phyloP scores from a whole-genome alignment of 768 basidiomycete species.

The Agaricus subrufescens region DNA sequence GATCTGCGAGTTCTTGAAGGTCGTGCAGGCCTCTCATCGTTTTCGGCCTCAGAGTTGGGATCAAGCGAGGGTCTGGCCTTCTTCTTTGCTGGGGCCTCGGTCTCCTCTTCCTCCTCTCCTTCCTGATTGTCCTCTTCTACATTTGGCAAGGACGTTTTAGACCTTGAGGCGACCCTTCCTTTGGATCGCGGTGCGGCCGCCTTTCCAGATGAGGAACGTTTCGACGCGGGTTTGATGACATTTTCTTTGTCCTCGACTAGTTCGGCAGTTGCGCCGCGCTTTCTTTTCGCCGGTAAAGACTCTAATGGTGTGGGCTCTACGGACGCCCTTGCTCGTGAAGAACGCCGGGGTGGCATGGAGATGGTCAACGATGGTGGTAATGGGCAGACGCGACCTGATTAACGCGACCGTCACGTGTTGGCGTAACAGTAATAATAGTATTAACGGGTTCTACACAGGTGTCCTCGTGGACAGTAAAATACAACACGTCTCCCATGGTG shows the following conservation, averaged over 20 bases:
- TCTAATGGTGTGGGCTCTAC: conserved; percentile 34
- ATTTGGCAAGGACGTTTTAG: conserved; percentile 42
- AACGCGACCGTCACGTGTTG: conserved; percentile 11
- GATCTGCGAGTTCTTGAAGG: conserved; percentile 16
- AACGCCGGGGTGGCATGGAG: conserved; percentile 64
- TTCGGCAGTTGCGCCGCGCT: conserved; percentile 43
- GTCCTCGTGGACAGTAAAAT: too few species aligned
- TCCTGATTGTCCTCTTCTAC: conserved; percentile 45
- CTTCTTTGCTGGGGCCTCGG: conserved; percentile 41
- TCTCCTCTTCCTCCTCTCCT: conserved; percentile 39
- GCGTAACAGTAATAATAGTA: not conserved
- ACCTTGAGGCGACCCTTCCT: conserved; percentile 29
- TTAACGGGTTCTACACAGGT: too few species aligned
- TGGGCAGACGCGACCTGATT: conserved; percentile 9
- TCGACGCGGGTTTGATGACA: conserved; percentile 33
- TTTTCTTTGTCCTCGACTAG: conserved; percentile 44
- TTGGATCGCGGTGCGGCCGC: conserved; percentile 26
- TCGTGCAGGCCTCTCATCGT: conserved; percentile 19
- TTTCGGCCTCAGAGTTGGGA: conserved; percentile 25
- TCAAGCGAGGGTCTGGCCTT: conserved; percentile 52
- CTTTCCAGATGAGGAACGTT: conserved; percentile 28
- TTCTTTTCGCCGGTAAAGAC: conserved; percentile 46
- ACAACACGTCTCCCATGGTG: too few species aligned
- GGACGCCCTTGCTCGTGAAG: conserved; percentile 51
- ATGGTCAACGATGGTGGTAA: not conserved